Evolutionary conservation across 805 yeast genomes (phyloP).

Genomic region (Kazachstania martiniae): DNA sequence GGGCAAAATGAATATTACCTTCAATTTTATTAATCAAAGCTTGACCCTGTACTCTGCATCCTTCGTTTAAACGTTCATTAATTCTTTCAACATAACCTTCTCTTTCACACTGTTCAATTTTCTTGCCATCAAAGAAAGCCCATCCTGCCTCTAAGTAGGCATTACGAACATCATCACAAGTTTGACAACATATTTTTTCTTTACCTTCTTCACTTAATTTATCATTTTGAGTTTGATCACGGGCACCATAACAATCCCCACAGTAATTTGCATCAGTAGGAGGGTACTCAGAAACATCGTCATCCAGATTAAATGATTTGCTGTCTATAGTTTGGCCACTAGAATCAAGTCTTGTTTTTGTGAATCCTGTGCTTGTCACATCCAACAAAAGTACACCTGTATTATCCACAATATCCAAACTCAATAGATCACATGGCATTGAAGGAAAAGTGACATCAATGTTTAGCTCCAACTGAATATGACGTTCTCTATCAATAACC

Average conservation of each 20-base stretch:
- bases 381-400: conserved; percentile 77
- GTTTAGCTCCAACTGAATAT: conserved; percentile 63
- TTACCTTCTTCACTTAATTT: conserved; percentile 23
- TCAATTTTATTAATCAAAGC: conserved; percentile 74
- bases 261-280: conserved; percentile 58
- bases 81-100: conserved; percentile 70
- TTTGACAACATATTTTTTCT: conserved; percentile 63
- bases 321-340: conserved; percentile 42
- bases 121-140: conserved; percentile 84
- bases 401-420: conserved; percentile 80
- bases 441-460: conserved; percentile 75
- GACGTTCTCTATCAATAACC: conserved; percentile 77
- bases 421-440: conserved; percentile 73
- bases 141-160: conserved; percentile 74
- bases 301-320: conserved; percentile 39
- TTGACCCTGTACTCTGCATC: conserved; percentile 77
- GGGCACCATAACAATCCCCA: conserved; percentile 88
- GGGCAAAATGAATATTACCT: conserved; percentile 92
- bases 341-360: conserved; percentile 45
- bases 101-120: conserved; percentile 83
- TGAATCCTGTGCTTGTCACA: conserved; percentile 66
- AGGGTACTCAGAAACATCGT: conserved; percentile 74
- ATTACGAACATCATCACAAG: conserved; percentile 66
- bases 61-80: conserved; percentile 56
- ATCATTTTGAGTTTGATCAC: conserved; percentile 42